Evolutionary conservation across 441 rosid species (phyloP).

Genomic region (Adansonia rubrostipa): DNA sequence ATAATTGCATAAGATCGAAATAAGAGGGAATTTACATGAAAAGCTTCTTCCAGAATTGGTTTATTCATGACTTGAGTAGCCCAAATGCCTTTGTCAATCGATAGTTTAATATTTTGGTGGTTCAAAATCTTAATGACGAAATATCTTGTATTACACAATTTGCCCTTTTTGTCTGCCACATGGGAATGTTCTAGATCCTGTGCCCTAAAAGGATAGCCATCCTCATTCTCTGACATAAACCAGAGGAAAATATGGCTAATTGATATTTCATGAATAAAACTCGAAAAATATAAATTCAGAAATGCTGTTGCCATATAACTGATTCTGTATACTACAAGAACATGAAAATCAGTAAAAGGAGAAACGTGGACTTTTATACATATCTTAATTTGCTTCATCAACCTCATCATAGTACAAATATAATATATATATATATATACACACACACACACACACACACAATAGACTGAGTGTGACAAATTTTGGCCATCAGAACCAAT

Average conservation of each 20-base stretch:
- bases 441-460: neutral
- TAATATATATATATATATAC: neutral
- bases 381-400: conserved; percentile 11
- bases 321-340: neutral
- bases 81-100: conserved; percentile 89
- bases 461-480: conserved; percentile 7
- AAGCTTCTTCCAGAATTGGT: conserved; percentile 94
- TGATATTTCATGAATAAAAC: conserved; percentile 15
- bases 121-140: conserved; percentile 95
- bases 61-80: conserved; percentile 99
- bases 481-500: neutral
- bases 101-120: conserved; percentile 73
- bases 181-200: conserved; percentile 44
- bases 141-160: conserved; percentile 67
- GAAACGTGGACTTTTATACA: neutral
- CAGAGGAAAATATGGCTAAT: conserved; percentile 31
- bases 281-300: neutral
- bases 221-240: conserved; percentile 62
- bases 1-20: conserved; percentile 31
- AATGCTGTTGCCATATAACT: neutral
- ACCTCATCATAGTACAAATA: neutral
- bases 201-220: conserved; percentile 47
- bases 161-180: conserved; percentile 47
- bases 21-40: conserved; percentile 64
- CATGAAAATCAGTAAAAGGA: conserved; percentile 17